Percentiles rank a stretch among this genome's conserved stretches.
phyloP scores from a whole-genome alignment of 345 rosid genomes.

The Fremontodendron californicum region DNA sequence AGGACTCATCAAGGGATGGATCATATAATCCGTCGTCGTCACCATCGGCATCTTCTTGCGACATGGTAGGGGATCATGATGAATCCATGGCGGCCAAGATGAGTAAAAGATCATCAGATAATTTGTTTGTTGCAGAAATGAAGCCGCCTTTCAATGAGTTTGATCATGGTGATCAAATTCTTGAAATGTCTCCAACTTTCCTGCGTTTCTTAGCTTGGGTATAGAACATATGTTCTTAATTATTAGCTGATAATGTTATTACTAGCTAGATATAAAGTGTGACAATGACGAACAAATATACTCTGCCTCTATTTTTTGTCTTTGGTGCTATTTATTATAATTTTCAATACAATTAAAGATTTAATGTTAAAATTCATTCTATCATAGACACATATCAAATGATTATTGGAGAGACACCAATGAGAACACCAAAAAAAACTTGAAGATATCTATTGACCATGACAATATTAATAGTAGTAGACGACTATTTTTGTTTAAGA shows the following conservation, averaged over 20 bases:
- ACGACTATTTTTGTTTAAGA: too few relatives aligned
- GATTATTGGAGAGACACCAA: too few relatives aligned
- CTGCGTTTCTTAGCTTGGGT: constrained; percentile 2
- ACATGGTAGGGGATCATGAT: neutral
- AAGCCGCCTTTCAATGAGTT: neutral
- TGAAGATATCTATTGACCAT: too few relatives aligned
- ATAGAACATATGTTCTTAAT: neutral
- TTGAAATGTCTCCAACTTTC: constrained; percentile 1
- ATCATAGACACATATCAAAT: too few relatives aligned
- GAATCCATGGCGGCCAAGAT: neutral
- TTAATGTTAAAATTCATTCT: too few relatives aligned
- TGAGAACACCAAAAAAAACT: too few relatives aligned
- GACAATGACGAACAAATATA: too few relatives aligned
- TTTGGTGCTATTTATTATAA: too few relatives aligned
- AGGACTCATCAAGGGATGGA: constrained; percentile 10
- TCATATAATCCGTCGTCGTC: neutral
- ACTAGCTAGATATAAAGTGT: too few relatives aligned
- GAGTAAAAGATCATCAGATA: neutral
- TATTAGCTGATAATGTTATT: neutral
- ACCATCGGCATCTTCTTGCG: neutral
- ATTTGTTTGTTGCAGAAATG: neutral
- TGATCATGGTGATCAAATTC: neutral
- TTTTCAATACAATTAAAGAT: too few relatives aligned
- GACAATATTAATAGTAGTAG: neutral
- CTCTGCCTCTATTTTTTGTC: too few relatives aligned